Evolutionary conservation across 1,284 basidiomycete species (phyloP), one percentile per base, ranked within the genome.

Genomic region (Ceratobasidium sp.): DNA sequence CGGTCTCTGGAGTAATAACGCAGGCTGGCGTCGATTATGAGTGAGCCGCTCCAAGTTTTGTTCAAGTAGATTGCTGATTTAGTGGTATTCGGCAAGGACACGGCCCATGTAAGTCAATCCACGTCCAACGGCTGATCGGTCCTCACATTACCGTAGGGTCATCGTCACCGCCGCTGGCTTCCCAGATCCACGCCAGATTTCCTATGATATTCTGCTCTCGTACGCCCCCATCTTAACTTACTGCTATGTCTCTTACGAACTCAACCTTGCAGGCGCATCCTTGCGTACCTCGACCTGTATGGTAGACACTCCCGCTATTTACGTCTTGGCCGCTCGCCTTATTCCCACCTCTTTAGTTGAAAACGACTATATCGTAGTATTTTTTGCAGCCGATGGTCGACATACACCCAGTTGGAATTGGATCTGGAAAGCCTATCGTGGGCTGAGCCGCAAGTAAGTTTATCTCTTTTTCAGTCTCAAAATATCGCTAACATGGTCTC

Each of bases 11-110:
- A 82, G 87, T 95, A 85, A 94, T 96, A 69, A 95, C 94, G 81
- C 94, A 95, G 82, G 94, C 94, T 52, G 94, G 94, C 1, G 93
- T 96, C 75, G 94, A 96, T 85, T 95, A 90, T 81, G 94, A 95
- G 93, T 95, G 81, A 81, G 88, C 23, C 78, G 50, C 35, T 33
- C 35, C 70, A 23, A 48, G 73, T 44, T 79, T 77, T 80, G 50
- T 57, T 46, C 44, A 54, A 41, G 68, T 69, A 74, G 77, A 66
- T 54, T 79, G 48, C 76, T 60, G 35, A 64, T 57, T 77, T 55
- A 30, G 41, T 38, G 14, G 57, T 35, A 57, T 3, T 77, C 44
- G 60, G 10, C 18, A 66, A 95, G 94, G 84, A 95, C 94, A 69
- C 88, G 94, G 80, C 94, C 94, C 67, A 95, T 96, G 94, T 94